phyloP scores from a whole-genome alignment of 169 alveolate species.

The Plasmodium knowlesi region DNA sequence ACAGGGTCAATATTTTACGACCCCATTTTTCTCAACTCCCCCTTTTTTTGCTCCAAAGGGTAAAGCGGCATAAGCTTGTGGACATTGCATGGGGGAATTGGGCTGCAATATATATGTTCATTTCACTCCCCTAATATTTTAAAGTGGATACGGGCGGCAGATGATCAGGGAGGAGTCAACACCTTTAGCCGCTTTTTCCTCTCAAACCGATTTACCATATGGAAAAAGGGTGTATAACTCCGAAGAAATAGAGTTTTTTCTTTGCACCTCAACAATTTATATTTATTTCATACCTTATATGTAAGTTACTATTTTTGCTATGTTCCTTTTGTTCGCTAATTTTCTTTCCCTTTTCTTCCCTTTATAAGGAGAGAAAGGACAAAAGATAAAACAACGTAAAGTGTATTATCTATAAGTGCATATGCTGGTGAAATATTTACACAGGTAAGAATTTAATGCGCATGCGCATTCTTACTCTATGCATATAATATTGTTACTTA shows the following conservation, averaged over 20 bases:
- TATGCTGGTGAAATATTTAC: not conserved
- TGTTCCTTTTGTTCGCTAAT: not conserved
- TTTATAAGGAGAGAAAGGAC: not conserved
- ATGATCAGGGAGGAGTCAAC: not conserved
- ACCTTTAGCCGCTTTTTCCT: not conserved
- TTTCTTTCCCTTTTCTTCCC: not conserved
- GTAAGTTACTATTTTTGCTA: too few relatives aligned
- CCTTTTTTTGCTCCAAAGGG: not conserved
- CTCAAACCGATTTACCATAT: not conserved
- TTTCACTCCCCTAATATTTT: not conserved
- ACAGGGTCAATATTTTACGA: not conserved
- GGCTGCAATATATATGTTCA: not conserved
- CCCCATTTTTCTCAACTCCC: not conserved
- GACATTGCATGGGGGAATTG: not conserved
- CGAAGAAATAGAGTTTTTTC: not conserved
- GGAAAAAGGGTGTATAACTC: not conserved
- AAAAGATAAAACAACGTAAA: not conserved
- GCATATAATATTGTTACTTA: not conserved
- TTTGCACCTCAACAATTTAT: not conserved
- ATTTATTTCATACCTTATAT: not conserved
- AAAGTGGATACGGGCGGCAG: not conserved
- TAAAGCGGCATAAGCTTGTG: not conserved
- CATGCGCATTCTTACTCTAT: not conserved
- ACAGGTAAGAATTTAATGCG: not conserved
- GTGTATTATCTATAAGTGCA: not conserved